Evolutionary conservation across 176 grass and related monocot species (phyloP).

Genomic region (Aegilops sharonensis): DNA sequence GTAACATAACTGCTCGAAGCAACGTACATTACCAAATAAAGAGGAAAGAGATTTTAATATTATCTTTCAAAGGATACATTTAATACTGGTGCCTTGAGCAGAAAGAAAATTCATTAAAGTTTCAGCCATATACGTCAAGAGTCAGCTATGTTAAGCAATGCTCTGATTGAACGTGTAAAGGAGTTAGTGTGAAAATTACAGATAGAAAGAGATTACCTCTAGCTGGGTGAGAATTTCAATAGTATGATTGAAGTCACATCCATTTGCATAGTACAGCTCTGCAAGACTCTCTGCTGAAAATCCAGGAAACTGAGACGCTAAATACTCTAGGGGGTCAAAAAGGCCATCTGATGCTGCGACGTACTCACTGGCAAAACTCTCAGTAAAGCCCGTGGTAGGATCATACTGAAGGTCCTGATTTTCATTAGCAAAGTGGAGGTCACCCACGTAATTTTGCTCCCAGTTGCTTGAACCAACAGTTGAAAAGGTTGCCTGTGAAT

Average conservation of each 20-base stretch:
- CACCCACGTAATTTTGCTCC: conserved; percentile 43
- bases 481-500: conserved; percentile 48
- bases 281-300: conserved; percentile 88
- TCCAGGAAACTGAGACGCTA: conserved; percentile 80
- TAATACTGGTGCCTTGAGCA: background rate
- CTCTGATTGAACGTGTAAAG: background rate
- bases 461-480: conserved; percentile 57
- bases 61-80: background rate
- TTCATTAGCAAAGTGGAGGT: conserved; percentile 47
- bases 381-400: conserved; percentile 44
- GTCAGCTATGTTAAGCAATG: background rate
- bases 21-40: background rate
- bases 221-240: conserved; percentile 85
- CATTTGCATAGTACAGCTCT: conserved; percentile 85
- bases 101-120: background rate
- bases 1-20: background rate
- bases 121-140: background rate
- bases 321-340: conserved; percentile 68
- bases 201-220: conserved; percentile 60
- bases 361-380: conserved; percentile 51
- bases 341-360: conserved; percentile 43
- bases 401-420: conserved; percentile 51
- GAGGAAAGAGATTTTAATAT: background rate
- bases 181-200: background rate
- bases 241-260: conserved; percentile 79